These are phyloP conservation scores for Eimeria praecox DNA, from an alignment of 169 alveolate species.

Conservation along the genomic window DNA sequence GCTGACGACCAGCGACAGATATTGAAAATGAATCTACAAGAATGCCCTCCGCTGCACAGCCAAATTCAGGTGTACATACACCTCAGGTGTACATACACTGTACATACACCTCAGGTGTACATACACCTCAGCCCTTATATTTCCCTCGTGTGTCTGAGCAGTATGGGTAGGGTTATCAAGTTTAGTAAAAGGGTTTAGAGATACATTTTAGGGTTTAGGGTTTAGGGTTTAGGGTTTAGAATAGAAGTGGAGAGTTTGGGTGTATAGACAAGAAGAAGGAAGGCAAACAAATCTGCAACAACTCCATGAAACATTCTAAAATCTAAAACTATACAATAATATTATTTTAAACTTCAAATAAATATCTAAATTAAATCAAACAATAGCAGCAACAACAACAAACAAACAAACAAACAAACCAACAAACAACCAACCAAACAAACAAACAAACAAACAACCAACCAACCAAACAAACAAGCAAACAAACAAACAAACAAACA, in stretches of 20 bases:
- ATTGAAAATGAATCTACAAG: constrained; percentile 92
- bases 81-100: not conserved
- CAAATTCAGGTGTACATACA: not conserved
- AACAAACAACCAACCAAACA: not conserved
- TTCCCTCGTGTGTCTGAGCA: not conserved
- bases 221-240: not conserved
- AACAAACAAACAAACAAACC: not conserved
- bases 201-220: too few species aligned
- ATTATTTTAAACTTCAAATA: too few species aligned
- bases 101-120: too few species aligned
- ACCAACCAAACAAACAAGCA: too few species aligned
- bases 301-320: too few species aligned
- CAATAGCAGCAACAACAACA: not conserved
- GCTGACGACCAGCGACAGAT: constrained; percentile 96
- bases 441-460: not conserved
- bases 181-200: too few species aligned
- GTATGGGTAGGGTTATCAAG: not conserved
- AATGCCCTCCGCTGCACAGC: constrained; percentile 85
- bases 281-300: too few species aligned
- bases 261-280: too few species aligned
- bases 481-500: too few species aligned
- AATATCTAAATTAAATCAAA: too few species aligned
- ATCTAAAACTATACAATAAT: too few species aligned
- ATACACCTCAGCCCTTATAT: too few species aligned
- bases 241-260: not conserved